Evolutionary conservation across 2,329 filamentous ascomycete species (phyloP).

Genomic region (Diaporthe humulicola): DNA sequence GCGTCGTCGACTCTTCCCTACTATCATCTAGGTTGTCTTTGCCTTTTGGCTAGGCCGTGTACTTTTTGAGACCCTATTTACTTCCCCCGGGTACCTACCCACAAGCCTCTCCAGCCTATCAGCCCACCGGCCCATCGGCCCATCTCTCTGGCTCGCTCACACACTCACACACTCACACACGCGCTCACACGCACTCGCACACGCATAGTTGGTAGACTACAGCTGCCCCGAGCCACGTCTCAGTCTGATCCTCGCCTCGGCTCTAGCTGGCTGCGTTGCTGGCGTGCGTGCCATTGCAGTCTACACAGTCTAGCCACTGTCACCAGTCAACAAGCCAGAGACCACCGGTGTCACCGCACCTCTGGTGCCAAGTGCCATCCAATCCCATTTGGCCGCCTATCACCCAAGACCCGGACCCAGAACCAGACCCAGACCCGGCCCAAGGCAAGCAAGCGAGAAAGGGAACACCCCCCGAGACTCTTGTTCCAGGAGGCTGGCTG

Average conservation of each 20-base stretch:
- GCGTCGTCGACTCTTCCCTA: slow-evolving; percentile 30
- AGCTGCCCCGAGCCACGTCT: slow-evolving; percentile 26
- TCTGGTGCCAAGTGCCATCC: slow-evolving; percentile 32
- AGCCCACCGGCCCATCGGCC: background rate
- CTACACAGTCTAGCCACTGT: slow-evolving; percentile 27
- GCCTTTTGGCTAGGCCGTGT: slow-evolving; percentile 34
- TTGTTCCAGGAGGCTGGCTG: slow-evolving; percentile 37
- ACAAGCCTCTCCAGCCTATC: background rate
- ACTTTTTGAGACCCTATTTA: slow-evolving; percentile 36
- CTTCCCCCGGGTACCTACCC: slow-evolving; percentile 34
- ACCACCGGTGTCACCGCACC: slow-evolving; percentile 36
- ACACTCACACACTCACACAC: background rate
- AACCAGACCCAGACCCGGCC: slow-evolving; percentile 20
- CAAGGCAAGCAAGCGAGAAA: slow-evolving; percentile 36
- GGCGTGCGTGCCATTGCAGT: slow-evolving; percentile 31
- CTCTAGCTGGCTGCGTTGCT: slow-evolving; percentile 32
- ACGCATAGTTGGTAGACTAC: background rate
- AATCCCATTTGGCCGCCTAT: slow-evolving; percentile 34
- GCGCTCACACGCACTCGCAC: background rate
- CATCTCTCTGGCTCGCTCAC: background rate
- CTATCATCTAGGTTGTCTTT: slow-evolving; percentile 36
- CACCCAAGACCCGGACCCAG: slow-evolving; percentile 30
- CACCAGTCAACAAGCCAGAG: slow-evolving; percentile 21
- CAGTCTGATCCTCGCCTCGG: slow-evolving; percentile 32
- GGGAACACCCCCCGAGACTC: slow-evolving; percentile 38